Percentiles rank a stretch among this genome's conserved stretches.
Conservation (phyloP, 371 early-diverging fungal species). For the Coemansia linderi region DNA sequence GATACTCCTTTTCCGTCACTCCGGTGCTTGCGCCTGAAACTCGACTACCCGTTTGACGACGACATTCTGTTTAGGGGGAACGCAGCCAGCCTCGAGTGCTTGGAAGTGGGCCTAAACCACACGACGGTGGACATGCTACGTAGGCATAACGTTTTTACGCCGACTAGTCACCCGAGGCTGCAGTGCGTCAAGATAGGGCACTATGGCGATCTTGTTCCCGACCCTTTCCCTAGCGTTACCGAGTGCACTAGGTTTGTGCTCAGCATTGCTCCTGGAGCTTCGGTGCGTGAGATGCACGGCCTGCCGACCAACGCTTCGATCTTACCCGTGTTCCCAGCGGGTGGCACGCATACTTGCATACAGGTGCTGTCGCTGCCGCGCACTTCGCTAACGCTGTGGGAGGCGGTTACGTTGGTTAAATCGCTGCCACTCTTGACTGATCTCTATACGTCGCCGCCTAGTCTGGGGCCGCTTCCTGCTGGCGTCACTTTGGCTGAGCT, state of each 20-base stretch:
- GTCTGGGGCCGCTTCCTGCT: background rate
- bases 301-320: background rate
- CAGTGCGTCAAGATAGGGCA: background rate
- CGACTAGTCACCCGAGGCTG: background rate
- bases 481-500: background rate
- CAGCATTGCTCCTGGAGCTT: background rate
- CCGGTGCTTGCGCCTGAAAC: background rate
- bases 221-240: background rate
- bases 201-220: background rate
- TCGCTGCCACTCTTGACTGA: background rate
- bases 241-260: background rate
- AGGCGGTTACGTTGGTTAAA: background rate
- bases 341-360: background rate
- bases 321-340: background rate
- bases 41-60: background rate
- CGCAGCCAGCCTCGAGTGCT: background rate
- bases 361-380: background rate
- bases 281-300: background rate
- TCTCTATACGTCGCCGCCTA: background rate
- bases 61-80: background rate
- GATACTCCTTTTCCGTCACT: background rate
- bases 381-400: background rate
- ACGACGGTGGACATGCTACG: background rate
- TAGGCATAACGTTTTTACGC: background rate
- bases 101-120: background rate